phyloP scores from a whole-genome alignment of 257 asterid species.

The Solanum bulbocastanum region DNA sequence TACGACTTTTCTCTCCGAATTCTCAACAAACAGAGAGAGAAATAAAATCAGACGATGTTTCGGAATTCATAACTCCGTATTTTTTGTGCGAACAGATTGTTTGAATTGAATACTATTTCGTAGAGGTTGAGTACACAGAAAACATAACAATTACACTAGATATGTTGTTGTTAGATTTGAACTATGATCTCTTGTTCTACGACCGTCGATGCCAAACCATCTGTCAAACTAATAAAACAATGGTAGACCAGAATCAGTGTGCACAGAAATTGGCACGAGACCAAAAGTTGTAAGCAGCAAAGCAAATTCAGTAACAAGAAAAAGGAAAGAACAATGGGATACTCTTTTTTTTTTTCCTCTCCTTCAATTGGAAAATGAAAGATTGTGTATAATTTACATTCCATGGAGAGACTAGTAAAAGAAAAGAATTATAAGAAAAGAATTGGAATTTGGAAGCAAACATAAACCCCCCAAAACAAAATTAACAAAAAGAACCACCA shows the following conservation, averaged over 20 bases:
- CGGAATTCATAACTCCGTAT: neutral
- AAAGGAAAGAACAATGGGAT: neutral
- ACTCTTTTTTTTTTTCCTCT: neutral
- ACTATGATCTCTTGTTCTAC: neutral
- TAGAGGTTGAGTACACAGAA: neutral
- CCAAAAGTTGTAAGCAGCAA: neutral
- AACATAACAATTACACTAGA: neutral
- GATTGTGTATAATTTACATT: constrained; percentile 38
- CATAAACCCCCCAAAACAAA: constrained; percentile 11
- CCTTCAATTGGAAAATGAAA: constrained; percentile 15
- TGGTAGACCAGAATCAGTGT: neutral
- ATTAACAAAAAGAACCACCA: constrained; percentile 6
- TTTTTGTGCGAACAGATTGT: neutral
- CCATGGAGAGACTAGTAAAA: constrained; percentile 19
- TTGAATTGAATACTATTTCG: neutral
- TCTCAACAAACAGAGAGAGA: neutral
- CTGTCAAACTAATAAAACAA: neutral
- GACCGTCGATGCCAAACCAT: neutral
- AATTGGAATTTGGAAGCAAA: constrained; percentile 7
- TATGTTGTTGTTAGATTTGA: neutral
- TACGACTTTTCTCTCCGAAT: too few relatives aligned
- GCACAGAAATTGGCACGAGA: too few relatives aligned
- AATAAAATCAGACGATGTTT: neutral
- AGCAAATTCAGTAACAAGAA: neutral
- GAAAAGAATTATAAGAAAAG: constrained; percentile 15